Base-by-base conservation (phyloP, 192 early-diverging fungal genomes). In the Chytriomyces hyalinus region DNA sequence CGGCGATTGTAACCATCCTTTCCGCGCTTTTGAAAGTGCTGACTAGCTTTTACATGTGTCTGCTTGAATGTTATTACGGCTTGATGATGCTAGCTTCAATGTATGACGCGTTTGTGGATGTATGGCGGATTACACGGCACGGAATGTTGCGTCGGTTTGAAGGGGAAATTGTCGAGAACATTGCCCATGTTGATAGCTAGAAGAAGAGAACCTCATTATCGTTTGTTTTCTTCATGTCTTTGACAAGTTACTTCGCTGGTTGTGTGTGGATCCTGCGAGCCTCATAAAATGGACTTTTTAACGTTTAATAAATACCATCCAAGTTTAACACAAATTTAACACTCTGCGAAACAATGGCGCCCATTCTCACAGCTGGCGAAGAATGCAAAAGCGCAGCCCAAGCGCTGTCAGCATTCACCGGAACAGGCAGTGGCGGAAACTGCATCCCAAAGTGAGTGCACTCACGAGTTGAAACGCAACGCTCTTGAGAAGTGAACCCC, bases 311-410 rank as follows among this genome's bases (percentile, higher is more conserved):
- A 36, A 36, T 36, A 36, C 4, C 0, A 36, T 36, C 36, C 36
- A 20, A 57, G 4, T 57, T 13, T 1, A 57, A 2, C 53, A 57
- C 53, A 57, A 57, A 20, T 57, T 36, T 36, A 36, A 36, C 36
- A 36, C 36, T 36, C 36, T 36, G 36, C 36, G 36, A 36, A 36
- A 36, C 36, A 36, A 73, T 73, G 71, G 71, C 71, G 13, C 71
- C 71, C 60, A 22, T 45, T 48, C 71, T 73, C 26, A 73, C 71
- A 15, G 71, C 71, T 11, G 87, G 81, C 11, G 85, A 88, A 64
- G 87, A 88, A 71, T 88, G 87, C 75, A 77, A 83, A 61, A 69
- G 51, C 51, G 83, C 84, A 8, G 87, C 87, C 9, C 76, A 81
- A 46, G 80, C 76, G 24, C 82, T 88, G 26, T 84, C 78, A 50